These are phyloP conservation scores for Malassezia arunalokei DNA, from an alignment of 1,284 basidiomycete genomes.

Conservation along the genomic window DNA sequence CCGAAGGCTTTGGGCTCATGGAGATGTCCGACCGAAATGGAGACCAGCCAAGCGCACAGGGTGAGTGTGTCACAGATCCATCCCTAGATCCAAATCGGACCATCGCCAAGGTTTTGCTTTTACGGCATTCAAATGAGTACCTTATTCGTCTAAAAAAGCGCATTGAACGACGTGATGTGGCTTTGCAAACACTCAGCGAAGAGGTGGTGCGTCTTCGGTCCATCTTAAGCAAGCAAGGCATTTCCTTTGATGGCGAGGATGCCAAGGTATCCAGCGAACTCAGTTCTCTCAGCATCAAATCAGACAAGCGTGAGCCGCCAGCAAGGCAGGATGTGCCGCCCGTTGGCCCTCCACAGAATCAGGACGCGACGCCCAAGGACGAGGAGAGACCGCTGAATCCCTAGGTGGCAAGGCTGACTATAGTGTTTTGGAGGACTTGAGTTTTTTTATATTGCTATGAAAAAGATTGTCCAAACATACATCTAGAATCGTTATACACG, in stretches of 20 bases:
- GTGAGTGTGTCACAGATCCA: constrained; percentile 16
- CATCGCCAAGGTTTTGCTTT: constrained; percentile 84
- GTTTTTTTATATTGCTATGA: too few species aligned
- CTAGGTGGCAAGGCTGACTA: too few species aligned
- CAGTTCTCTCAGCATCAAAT: not conserved
- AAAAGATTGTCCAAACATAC: not conserved
- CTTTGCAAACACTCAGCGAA: constrained; percentile 59
- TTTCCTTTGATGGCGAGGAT: not conserved
- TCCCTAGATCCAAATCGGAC: constrained; percentile 52
- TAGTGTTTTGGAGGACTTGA: not conserved
- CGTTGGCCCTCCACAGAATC: not conserved
- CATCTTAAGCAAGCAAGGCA: not conserved
- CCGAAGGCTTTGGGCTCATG: constrained; percentile 30
- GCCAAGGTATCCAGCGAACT: constrained; percentile 2
- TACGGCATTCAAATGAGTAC: constrained; percentile 79
- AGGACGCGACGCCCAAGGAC: too few species aligned
- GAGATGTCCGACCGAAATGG: constrained; percentile 9
- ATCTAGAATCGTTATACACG: not conserved
- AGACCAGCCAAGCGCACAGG: not conserved
- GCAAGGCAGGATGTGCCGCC: not conserved
- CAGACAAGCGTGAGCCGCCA: not conserved
- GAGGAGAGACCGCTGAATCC: too few species aligned
- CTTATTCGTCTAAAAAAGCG: constrained; percentile 64
- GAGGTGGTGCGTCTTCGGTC: constrained; percentile 60
- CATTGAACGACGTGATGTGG: constrained; percentile 68